Evolutionary conservation across 108 stramenopile genomes (phyloP).

Genomic region (Cyclotella distinguenda): DNA sequence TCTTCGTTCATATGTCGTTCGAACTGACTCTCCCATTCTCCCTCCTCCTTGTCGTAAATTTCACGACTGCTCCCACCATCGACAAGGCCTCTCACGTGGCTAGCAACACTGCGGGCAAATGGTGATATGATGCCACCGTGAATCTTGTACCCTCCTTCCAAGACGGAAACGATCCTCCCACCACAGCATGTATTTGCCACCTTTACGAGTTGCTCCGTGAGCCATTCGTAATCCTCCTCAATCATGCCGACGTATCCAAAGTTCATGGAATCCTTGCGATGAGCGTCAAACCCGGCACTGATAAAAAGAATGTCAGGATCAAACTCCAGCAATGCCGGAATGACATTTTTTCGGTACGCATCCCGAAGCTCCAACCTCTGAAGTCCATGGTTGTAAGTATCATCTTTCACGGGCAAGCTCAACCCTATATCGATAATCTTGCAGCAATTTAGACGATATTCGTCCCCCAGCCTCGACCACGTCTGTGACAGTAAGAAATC

Average conservation of each 20-base stretch:
- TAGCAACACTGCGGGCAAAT: slow-evolving; percentile 86
- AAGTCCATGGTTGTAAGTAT: slow-evolving; percentile 65
- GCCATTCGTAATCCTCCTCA: slow-evolving; percentile 97
- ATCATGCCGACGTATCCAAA: slow-evolving; percentile 95
- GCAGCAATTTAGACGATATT: slow-evolving; percentile 71
- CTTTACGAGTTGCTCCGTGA: slow-evolving; percentile 91
- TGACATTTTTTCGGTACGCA: slow-evolving; percentile 81
- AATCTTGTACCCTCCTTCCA: slow-evolving; percentile 98
- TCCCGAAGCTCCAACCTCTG: slow-evolving; percentile 86
- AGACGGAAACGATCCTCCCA: slow-evolving; percentile 90
- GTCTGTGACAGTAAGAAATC: slow-evolving; percentile 85
- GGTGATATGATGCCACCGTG: slow-evolving; percentile 89
- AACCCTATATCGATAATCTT: slow-evolving; percentile 87
- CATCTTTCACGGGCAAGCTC: slow-evolving; percentile 67
- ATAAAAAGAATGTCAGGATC: slow-evolving; percentile 97
- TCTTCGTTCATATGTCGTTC: slow-evolving; percentile 83
- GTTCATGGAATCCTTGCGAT: slow-evolving; percentile 89
- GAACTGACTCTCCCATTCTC: slow-evolving; percentile 84
- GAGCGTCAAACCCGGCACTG: slow-evolving; percentile 99
- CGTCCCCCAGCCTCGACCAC: slow-evolving; percentile 87
- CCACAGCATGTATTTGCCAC: slow-evolving; percentile 94
- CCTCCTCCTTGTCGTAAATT: slow-evolving; percentile 67
- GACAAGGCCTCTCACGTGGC: slow-evolving; percentile 81
- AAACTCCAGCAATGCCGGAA: slow-evolving; percentile 83
- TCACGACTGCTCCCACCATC: slow-evolving; percentile 84